Conservation (phyloP, 73 alveolate species). For the Tetrahymena malaccensis region DNA sequence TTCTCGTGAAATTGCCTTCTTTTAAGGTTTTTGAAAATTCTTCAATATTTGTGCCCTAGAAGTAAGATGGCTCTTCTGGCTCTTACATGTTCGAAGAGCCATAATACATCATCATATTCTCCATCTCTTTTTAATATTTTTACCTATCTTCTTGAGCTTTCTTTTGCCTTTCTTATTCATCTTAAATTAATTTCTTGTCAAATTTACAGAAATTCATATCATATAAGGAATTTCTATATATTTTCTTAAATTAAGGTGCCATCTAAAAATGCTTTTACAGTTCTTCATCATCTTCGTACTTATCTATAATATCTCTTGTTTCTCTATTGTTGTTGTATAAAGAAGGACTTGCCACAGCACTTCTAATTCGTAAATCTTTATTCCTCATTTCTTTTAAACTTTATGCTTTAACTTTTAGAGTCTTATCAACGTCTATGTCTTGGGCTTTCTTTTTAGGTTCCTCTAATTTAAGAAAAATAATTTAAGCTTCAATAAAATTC, state of each 20-base stretch:
- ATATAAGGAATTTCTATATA: background rate
- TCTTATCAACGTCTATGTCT: background rate
- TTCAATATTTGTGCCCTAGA: background rate
- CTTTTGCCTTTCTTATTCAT: background rate
- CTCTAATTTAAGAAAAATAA: background rate
- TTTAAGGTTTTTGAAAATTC: background rate
- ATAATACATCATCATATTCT: background rate
- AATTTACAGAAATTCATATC: background rate
- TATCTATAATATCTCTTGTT: background rate
- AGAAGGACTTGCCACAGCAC: background rate
- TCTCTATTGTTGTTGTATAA: background rate
- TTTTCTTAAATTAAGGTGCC: background rate
- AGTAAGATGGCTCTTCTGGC: background rate
- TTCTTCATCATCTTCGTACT: background rate
- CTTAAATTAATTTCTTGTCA: background rate
- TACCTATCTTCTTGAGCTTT: background rate
- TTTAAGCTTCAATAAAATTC: background rate
- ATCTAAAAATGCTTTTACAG: background rate
- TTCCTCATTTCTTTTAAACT: background rate
- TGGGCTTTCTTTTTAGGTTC: background rate
- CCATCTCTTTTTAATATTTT: background rate
- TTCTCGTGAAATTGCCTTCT: background rate
- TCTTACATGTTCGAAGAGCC: background rate
- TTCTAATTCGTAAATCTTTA: background rate
- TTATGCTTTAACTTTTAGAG: background rate